Base-by-base conservation (phyloP, 345 rosid genomes). In the Excoecaria cochinchinensis region DNA sequence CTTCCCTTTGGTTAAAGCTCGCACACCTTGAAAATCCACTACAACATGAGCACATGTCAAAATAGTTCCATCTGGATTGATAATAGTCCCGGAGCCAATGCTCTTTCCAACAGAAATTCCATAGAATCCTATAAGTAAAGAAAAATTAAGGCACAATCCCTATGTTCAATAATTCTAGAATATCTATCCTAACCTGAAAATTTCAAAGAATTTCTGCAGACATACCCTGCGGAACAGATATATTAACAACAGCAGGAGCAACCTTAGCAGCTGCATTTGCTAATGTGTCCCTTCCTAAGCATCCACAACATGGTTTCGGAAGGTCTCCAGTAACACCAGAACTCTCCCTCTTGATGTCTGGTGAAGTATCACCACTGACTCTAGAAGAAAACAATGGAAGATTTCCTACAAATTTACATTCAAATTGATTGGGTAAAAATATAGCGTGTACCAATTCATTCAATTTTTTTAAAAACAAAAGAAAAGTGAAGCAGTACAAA, bases 41-140 rank as follows among this genome's bases (percentile, higher is more conserved):
- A 95, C 92, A 44, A 87, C 92, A 78, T 92, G 99, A 75, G 97
- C 97, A 79, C 99, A 95, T 16, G 99, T 95, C 81, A 95, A 77
- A 61, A 95, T 89, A n/a, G 92, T 89, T 67, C 97, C 95, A 71
- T 91, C 87, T 36, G 88, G 81, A 76, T 95, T 90, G 44, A 92
- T 91, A 59, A 95, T 95, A 3, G 99, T 89, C 75, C 97, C 97
- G 66, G 97, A 95, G 72, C 95, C 97, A 25, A 85, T 78, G 81
- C 87, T 89, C 78, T 65, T 85, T 25, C 91, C 93, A 4, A 75
- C 61, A 11, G 83, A 11, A 56, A 91, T 76, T 78, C 97, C 95
- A 84, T 80, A 76, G 58, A 80, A 80, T 36, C 89, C 94, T 89
- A 66, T 16, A 48, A 77, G 31, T 31, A 70, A 72, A 11, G 15